A percentile compares a stretch with the other conserved stretches of the same genome.
phyloP scores from a whole-genome alignment of 345 rosid species.

The Murraya paniculata region DNA sequence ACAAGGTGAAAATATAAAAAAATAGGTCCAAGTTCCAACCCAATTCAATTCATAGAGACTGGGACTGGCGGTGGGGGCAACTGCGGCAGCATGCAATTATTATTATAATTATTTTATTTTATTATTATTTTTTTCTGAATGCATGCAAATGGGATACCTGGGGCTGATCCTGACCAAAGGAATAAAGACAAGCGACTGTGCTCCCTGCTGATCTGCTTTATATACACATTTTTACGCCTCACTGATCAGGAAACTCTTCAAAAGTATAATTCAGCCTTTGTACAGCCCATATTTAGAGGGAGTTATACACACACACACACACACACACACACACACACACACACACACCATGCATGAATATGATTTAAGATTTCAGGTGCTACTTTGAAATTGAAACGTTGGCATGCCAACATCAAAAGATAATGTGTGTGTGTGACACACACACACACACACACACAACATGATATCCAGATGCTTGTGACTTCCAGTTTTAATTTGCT shows the following conservation, averaged over 20 bases:
- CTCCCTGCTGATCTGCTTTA: background rate
- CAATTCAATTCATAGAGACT: background rate
- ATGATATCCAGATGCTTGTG: no score
- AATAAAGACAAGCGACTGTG: background rate
- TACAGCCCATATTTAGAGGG: background rate
- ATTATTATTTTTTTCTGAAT: background rate
- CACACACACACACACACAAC: no score
- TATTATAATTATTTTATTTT: background rate
- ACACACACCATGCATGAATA: no score
- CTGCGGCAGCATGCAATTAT: background rate
- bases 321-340: no score
- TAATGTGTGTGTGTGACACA: no score
- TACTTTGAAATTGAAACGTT: no score
- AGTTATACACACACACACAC: no score
- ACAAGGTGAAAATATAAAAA: background rate
- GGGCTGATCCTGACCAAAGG: background rate
- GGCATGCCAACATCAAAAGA: no score
- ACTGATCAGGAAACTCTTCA: background rate
- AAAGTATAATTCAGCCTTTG: background rate
- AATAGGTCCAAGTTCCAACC: slow-evolving; percentile 1
- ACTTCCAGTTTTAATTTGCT: no score
- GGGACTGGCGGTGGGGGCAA: background rate
- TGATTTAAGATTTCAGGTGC: no score
- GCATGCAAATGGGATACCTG: background rate
- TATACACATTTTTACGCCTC: background rate